Conservation (phyloP, 768 basidiomycete genomes). For the Mycena galericulata region DNA sequence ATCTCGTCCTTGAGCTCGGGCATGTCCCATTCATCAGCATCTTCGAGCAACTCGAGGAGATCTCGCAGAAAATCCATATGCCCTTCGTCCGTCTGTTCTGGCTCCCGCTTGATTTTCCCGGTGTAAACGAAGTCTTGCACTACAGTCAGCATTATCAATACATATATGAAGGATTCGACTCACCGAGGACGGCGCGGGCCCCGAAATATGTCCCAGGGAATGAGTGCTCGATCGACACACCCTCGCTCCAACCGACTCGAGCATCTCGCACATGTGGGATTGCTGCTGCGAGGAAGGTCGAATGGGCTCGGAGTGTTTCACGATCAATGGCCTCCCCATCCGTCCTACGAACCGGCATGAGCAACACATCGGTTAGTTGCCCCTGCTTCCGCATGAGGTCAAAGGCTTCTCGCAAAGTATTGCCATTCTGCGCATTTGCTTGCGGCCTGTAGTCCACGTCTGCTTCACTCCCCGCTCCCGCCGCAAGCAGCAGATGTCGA, state of each 20-base stretch:
- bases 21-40: constrained; percentile 34
- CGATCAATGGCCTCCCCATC: constrained; percentile 33
- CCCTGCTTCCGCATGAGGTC: constrained; percentile 47
- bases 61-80: constrained; percentile 32
- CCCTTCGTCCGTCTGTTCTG: constrained; percentile 13
- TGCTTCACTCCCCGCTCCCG: constrained; percentile 40
- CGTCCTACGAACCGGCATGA: constrained; percentile 37
- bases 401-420: constrained; percentile 44
- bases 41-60: constrained; percentile 32
- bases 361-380: constrained; percentile 51
- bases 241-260: constrained; percentile 29
- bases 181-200: constrained; percentile 33
- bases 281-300: constrained; percentile 50
- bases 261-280: constrained; percentile 32
- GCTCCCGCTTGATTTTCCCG: constrained; percentile 25
- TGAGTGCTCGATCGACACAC: background rate
- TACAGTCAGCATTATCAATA: constrained; percentile 5
- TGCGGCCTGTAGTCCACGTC: constrained; percentile 33
- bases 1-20: constrained; percentile 34
- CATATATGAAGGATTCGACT: background rate
- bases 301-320: constrained; percentile 51
- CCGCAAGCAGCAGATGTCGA: constrained; percentile 45
- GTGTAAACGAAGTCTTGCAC: constrained; percentile 33
- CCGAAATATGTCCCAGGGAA: constrained; percentile 38
- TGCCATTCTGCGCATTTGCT: constrained; percentile 22